phyloP scores from a whole-genome alignment of 345 rosid genomes.

The Populus davidiana region DNA sequence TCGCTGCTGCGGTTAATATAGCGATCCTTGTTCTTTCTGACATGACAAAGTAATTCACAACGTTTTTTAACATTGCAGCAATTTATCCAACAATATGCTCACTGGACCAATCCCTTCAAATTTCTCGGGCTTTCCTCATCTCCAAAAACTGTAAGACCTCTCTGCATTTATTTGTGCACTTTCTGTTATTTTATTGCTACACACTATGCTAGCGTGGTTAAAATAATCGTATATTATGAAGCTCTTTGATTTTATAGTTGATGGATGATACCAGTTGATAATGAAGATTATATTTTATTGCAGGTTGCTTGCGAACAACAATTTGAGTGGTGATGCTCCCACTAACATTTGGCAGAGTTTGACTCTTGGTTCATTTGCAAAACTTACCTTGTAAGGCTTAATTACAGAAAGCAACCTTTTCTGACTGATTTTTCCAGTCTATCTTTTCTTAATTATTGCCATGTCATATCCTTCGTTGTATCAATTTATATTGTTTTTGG shows the following conservation, averaged over 20 bases:
- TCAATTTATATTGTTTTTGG: neutral
- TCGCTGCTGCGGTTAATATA: too few species aligned
- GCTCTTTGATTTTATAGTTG: too few species aligned
- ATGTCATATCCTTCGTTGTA: neutral
- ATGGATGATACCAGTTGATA: neutral
- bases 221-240: too few species aligned
- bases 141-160: constrained; percentile 51
- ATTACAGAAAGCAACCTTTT: neutral
- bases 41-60: too few species aligned
- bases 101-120: constrained; percentile 51
- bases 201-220: too few species aligned
- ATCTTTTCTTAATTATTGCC: too few species aligned
- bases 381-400: constrained; percentile 37
- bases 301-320: constrained; percentile 46
- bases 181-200: too few species aligned
- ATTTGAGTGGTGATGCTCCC: constrained; percentile 43
- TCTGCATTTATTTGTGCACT: too few species aligned
- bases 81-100: constrained; percentile 49
- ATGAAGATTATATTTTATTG: constrained; percentile 2
- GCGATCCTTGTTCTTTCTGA: too few species aligned
- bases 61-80: constrained; percentile 35
- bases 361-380: constrained; percentile 16
- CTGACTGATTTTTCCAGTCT: neutral
- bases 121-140: constrained; percentile 49
- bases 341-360: constrained; percentile 40